A percentile compares a stretch with the other conserved stretches of the same genome.
Evolutionary conservation across 2,329 filamentous ascomycete genomes (phyloP).

Genomic region (Phialophora chinensis): DNA sequence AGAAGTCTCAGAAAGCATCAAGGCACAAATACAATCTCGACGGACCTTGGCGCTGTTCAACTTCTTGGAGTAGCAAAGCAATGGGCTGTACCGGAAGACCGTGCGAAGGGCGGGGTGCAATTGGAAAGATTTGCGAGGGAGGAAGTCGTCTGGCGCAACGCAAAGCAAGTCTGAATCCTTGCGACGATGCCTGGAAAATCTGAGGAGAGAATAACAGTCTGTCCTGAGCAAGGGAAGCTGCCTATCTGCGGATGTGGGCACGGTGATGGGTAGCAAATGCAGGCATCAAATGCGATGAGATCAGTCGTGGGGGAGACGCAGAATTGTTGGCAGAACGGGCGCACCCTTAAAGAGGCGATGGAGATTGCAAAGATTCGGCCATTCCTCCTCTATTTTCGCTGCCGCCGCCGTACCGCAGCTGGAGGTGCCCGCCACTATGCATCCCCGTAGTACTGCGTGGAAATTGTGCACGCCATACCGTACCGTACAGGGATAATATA

Average conservation of each 20-base stretch:
- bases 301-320: slow-evolving; percentile 27
- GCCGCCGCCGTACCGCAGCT: background rate
- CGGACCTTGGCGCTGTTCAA: slow-evolving; percentile 3
- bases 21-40: background rate
- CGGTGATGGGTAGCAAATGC: slow-evolving; percentile 3
- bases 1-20: background rate
- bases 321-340: slow-evolving; percentile 29
- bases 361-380: background rate
- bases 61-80: background rate
- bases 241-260: slow-evolving; percentile 4
- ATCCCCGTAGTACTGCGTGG: background rate
- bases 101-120: slow-evolving; percentile 8
- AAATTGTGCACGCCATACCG: background rate
- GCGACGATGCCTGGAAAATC: background rate
- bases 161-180: background rate
- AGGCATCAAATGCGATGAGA: slow-evolving; percentile 26
- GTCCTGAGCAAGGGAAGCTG: background rate
- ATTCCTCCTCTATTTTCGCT: background rate
- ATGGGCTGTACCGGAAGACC: background rate
- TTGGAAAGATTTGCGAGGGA: slow-evolving; percentile 5
- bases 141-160: background rate
- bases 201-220: background rate
- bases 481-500: background rate
- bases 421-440: background rate
- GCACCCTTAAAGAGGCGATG: slow-evolving; percentile 2